These are phyloP conservation scores for Parachlorella kessleri DNA, from an alignment of 139 green algal species.

Conservation along the genomic window DNA sequence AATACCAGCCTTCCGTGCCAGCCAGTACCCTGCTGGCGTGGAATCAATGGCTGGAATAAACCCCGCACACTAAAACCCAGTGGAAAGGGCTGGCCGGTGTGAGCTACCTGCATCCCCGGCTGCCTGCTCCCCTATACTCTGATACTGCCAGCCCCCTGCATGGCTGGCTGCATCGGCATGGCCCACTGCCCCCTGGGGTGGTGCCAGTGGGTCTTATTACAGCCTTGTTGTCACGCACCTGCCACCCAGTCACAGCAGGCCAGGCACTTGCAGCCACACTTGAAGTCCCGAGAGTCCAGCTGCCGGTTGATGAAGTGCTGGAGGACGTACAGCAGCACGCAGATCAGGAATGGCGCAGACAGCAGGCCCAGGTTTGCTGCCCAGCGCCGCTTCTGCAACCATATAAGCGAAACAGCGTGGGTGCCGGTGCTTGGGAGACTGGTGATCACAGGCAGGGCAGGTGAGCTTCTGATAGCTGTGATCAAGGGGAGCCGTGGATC, in stretches of 20 bases:
- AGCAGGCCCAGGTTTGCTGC: slow-evolving; percentile 48
- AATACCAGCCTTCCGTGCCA: no score
- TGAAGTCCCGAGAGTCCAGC: slow-evolving; percentile 42
- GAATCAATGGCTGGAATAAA: no score
- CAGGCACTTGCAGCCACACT: slow-evolving; percentile 60
- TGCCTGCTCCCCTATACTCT: no score
- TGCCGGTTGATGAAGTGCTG: slow-evolving; percentile 62
- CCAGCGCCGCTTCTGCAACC: slow-evolving; percentile 48
- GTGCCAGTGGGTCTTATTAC: no score
- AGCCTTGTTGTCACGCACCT: no score
- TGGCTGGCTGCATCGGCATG: no score
- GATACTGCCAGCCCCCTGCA: no score
- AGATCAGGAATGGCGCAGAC: slow-evolving; percentile 52
- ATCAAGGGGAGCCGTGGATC: neutral
- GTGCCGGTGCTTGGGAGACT: neutral
- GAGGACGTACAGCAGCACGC: slow-evolving; percentile 55
- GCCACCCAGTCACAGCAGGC: slow-evolving; percentile 66
- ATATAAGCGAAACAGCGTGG: neutral
- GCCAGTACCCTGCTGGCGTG: no score
- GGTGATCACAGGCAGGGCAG: neutral
- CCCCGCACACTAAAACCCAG: no score
- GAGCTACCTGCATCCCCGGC: no score
- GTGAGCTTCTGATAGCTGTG: neutral
- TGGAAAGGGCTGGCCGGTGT: no score
- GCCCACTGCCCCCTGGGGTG: neutral